These are phyloP conservation scores for Pichia kudriavzevii DNA, from an alignment of 1,139 yeast genomes.

Conservation along the genomic window DNA sequence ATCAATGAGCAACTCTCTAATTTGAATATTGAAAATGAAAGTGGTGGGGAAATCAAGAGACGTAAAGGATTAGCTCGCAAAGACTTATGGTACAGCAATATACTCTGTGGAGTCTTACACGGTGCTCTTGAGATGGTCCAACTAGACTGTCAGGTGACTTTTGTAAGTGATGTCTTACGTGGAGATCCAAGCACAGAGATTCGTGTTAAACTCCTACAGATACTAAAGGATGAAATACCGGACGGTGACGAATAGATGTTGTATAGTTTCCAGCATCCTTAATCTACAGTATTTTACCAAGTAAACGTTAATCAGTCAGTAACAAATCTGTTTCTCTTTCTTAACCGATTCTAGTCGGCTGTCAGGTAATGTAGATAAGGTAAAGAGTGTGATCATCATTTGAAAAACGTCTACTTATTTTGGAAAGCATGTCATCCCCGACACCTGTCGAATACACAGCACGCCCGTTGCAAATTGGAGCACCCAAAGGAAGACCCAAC, in stretches of 20 bases:
- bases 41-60: conserved; percentile 1
- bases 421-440: too few relatives aligned
- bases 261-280: neutral
- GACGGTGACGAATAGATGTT: conserved; percentile 76
- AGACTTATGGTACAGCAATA: conserved; percentile 88
- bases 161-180: conserved; percentile 70
- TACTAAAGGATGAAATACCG: conserved; percentile 90
- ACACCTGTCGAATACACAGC: conserved; percentile 5
- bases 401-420: conserved; percentile 8
- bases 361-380: conserved; percentile 32
- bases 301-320: conserved; percentile 5
- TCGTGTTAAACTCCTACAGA: conserved; percentile 59
- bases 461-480: too few relatives aligned
- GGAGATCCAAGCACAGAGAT: conserved; percentile 83
- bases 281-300: neutral
- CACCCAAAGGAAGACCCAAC: too few relatives aligned
- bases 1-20: conserved; percentile 2
- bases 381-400: conserved; percentile 20
- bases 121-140: conserved; percentile 97
- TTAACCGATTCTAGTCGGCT: conserved; percentile 14
- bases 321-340: conserved; percentile 10
- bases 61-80: conserved; percentile 46
- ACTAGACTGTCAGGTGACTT: conserved; percentile 76
- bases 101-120: conserved; percentile 79
- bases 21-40: conserved; percentile 2